phyloP scores from a whole-genome alignment of 352 stramenopile genomes.

The Phytopythium kandeliae region DNA sequence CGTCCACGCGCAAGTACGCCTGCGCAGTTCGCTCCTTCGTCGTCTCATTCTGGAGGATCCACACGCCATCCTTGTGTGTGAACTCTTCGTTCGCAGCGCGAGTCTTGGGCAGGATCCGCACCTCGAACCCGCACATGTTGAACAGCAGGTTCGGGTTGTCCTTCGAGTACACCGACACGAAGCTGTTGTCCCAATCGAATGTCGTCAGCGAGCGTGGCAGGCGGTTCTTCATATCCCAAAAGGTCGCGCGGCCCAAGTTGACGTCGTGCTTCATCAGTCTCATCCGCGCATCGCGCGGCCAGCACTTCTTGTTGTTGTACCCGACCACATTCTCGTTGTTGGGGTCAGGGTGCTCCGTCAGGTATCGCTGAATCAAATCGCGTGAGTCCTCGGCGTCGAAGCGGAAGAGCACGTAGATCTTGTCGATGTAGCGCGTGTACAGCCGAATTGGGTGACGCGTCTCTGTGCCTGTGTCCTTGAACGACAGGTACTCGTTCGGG shows the following conservation, averaged over 20 bases:
- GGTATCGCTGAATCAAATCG: slow-evolving; percentile 98
- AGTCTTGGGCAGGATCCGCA: slow-evolving; percentile 92
- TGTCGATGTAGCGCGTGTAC: slow-evolving; percentile 99
- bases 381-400: slow-evolving; percentile 98
- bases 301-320: slow-evolving; percentile 99
- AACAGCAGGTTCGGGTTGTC: slow-evolving; percentile 99
- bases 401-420: slow-evolving; percentile 99
- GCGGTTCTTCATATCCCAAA: slow-evolving; percentile 99
- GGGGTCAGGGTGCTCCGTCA: slow-evolving; percentile 99
- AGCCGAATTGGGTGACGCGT: slow-evolving; percentile 98
- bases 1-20: slow-evolving; percentile 95
- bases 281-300: slow-evolving; percentile 99
- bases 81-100: slow-evolving; percentile 90
- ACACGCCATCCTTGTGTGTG: slow-evolving; percentile 98
- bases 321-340: slow-evolving; percentile 99
- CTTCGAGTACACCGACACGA: slow-evolving; percentile 99
- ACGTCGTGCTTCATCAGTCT: slow-evolving; percentile 99
- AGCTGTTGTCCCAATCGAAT: slow-evolving; percentile 99
- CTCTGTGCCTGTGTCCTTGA: slow-evolving; percentile 97
- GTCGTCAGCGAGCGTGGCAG: slow-evolving; percentile 98
- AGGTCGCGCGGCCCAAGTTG: slow-evolving; percentile 98
- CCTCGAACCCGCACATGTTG: slow-evolving; percentile 99
- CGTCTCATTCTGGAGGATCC: slow-evolving; percentile 99
- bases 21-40: slow-evolving; percentile 99
- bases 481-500: slow-evolving; percentile 99